Evolutionary conservation across 2,329 filamentous ascomycete species (phyloP).

Genomic region (Talaromyces sp.): DNA sequence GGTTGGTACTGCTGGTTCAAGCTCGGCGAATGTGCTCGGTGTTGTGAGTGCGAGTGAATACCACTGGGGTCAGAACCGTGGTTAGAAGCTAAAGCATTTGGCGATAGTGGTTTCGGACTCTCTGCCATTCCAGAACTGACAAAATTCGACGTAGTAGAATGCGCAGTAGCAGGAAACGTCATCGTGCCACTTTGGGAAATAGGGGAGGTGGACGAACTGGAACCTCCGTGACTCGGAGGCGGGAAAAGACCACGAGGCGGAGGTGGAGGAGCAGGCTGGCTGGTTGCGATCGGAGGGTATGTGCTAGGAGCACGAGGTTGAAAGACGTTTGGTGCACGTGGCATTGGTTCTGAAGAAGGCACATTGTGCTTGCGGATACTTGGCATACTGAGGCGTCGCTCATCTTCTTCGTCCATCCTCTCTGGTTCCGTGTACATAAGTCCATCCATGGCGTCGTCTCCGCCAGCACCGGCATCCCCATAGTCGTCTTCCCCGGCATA

Average conservation of each 20-base stretch:
- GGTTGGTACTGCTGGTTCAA: constrained; percentile 37
- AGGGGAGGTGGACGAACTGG: constrained; percentile 53
- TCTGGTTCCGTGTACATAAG: constrained; percentile 55
- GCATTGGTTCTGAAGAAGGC: constrained; percentile 47
- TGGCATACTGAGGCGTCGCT: constrained; percentile 53
- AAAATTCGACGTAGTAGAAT: constrained; percentile 56
- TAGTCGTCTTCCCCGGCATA: constrained; percentile 76
- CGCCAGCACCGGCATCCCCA: constrained; percentile 38
- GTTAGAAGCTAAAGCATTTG: constrained; percentile 37
- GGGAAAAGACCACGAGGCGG: constrained; percentile 57
- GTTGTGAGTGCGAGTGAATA: constrained; percentile 35
- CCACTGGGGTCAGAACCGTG: constrained; percentile 29
- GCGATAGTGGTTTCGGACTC: constrained; percentile 72
- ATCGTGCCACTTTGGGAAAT: constrained; percentile 40
- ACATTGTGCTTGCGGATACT: constrained; percentile 69
- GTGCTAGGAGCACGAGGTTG: constrained; percentile 68
- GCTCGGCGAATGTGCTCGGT: constrained; percentile 41
- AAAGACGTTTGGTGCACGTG: constrained; percentile 39
- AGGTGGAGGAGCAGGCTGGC: constrained; percentile 43
- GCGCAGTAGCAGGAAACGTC: constrained; percentile 36
- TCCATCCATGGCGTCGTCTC: constrained; percentile 60
- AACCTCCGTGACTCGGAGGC: constrained; percentile 55
- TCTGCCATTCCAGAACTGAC: constrained; percentile 73
- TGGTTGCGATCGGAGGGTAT: constrained; percentile 66
- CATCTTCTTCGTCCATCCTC: constrained; percentile 47